Evolutionary conservation across 106 monocot genomes (phyloP).

Genomic region (Chionographis japonica): DNA sequence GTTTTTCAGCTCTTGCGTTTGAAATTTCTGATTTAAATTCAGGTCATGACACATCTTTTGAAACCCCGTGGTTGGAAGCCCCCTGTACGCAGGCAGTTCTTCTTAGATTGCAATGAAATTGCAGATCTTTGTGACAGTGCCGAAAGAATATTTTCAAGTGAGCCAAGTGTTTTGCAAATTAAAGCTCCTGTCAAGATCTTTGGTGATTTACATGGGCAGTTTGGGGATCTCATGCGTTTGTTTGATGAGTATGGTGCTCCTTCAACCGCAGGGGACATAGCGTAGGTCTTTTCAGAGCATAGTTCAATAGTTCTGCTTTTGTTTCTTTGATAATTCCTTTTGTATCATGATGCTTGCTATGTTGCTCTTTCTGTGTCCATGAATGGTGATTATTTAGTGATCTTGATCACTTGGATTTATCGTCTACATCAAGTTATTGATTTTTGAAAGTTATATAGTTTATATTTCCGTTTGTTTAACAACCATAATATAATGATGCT

Average conservation of each 20-base stretch:
- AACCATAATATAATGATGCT: too few relatives aligned
- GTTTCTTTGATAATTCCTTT: not conserved
- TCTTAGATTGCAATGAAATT: constrained; percentile 97
- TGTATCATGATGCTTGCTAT: too few relatives aligned
- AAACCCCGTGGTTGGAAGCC: constrained; percentile 99
- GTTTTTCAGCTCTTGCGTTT: constrained; percentile 14
- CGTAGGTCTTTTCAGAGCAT: constrained; percentile 47
- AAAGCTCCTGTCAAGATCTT: constrained; percentile 98
- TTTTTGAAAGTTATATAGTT: too few relatives aligned
- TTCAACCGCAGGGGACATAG: constrained; percentile 95
- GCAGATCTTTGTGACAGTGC: constrained; percentile 96
- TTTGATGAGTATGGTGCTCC: constrained; percentile 99
- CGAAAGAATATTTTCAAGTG: constrained; percentile 90
- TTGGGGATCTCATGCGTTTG: constrained; percentile 99
- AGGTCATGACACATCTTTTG: constrained; percentile 90
- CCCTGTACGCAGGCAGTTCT: constrained; percentile 91
- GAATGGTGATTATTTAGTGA: too few relatives aligned
- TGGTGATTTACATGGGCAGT: constrained; percentile 97
- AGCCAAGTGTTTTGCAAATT: constrained; percentile 90
- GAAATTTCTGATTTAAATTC: constrained; percentile 13
- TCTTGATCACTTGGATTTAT: too few relatives aligned
- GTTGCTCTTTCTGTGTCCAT: too few relatives aligned
- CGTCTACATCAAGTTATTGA: too few relatives aligned
- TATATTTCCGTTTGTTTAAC: too few relatives aligned
- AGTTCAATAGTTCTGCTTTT: not conserved